phyloP scores from a whole-genome alignment of 2,329 filamentous ascomycete species.

The Penicillium paneum region DNA sequence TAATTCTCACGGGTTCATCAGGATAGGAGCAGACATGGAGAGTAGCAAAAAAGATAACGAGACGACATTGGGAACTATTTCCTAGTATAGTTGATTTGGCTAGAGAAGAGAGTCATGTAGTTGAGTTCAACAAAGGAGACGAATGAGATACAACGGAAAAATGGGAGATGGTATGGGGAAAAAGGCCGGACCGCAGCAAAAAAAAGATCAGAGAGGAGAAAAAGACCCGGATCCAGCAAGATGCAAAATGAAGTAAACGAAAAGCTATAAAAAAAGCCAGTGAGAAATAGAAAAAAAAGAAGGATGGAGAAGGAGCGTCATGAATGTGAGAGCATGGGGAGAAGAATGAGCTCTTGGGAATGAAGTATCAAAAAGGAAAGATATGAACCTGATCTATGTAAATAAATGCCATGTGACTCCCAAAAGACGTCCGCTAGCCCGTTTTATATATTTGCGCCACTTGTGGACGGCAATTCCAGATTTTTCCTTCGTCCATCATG shows the following conservation, averaged over 20 bases:
- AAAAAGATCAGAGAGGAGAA: constrained; percentile 22
- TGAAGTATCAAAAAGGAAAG: constrained; percentile 24
- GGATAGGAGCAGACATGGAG: not conserved
- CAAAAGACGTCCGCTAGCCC: constrained; percentile 37
- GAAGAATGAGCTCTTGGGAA: constrained; percentile 12
- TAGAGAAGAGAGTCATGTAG: constrained; percentile 30
- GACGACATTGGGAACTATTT: constrained; percentile 21
- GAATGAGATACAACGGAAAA: constrained; percentile 32
- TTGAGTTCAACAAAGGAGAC: constrained; percentile 33
- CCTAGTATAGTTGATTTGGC: constrained; percentile 33
- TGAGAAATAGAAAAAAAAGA: constrained; percentile 19
- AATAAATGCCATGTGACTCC: constrained; percentile 39
- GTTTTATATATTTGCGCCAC: constrained; percentile 40
- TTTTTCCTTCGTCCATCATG: constrained; percentile 39
- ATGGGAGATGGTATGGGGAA: constrained; percentile 26
- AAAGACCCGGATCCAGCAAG: constrained; percentile 16
- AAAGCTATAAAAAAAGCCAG: constrained; percentile 13
- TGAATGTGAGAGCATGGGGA: constrained; percentile 12
- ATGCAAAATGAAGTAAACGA: constrained; percentile 21
- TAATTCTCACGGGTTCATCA: not conserved
- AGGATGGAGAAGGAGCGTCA: constrained; percentile 19
- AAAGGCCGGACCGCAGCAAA: constrained; percentile 18
- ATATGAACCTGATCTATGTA: constrained; percentile 40
- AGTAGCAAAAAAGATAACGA: not conserved
- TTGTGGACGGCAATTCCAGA: constrained; percentile 34